Conservation (phyloP, 768 basidiomycete species). For the Mrakia hoshinonis region DNA sequence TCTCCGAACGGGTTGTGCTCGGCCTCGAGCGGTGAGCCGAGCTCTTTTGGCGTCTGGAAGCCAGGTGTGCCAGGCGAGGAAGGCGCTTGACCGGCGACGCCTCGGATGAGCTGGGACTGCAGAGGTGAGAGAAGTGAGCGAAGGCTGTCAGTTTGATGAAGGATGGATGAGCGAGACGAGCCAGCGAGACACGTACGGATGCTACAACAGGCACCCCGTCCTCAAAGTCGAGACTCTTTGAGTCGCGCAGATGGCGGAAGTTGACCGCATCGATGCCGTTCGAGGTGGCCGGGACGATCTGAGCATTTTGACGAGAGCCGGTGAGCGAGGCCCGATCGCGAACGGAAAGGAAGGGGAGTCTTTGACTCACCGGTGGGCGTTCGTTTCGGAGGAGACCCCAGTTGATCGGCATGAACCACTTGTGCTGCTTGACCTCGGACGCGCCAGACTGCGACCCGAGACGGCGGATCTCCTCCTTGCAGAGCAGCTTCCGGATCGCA, state of each 20-base stretch:
- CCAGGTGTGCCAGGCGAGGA: slow-evolving; percentile 35
- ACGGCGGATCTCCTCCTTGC: slow-evolving; percentile 82
- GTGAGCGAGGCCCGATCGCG: slow-evolving; percentile 53
- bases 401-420: slow-evolving; percentile 92
- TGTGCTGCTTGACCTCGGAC: slow-evolving; percentile 97
- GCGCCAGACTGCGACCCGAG: slow-evolving; percentile 89
- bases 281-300: slow-evolving; percentile 74
- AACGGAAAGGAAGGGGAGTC: slow-evolving; percentile 17
- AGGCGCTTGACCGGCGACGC: slow-evolving; percentile 38
- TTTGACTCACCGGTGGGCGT: slow-evolving; percentile 70
- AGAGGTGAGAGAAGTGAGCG: slow-evolving; percentile 34
- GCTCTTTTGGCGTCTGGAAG: slow-evolving; percentile 39
- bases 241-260: slow-evolving; percentile 84
- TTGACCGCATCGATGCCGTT: slow-evolving; percentile 77
- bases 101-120: slow-evolving; percentile 42
- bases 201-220: slow-evolving; percentile 33
- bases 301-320: slow-evolving; percentile 30
- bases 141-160: background rate
- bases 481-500: slow-evolving; percentile 71
- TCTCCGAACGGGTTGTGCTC: slow-evolving; percentile 69
- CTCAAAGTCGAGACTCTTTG: slow-evolving; percentile 80
- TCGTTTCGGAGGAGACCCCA: slow-evolving; percentile 92
- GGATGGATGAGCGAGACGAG: background rate
- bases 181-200: slow-evolving; percentile 39
- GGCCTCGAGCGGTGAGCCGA: slow-evolving; percentile 32